Percentiles rank a stretch among this genome's conserved stretches.
Conservation (phyloP, 2,329 filamentous ascomycete genomes). For the Venturia nashicola region DNA sequence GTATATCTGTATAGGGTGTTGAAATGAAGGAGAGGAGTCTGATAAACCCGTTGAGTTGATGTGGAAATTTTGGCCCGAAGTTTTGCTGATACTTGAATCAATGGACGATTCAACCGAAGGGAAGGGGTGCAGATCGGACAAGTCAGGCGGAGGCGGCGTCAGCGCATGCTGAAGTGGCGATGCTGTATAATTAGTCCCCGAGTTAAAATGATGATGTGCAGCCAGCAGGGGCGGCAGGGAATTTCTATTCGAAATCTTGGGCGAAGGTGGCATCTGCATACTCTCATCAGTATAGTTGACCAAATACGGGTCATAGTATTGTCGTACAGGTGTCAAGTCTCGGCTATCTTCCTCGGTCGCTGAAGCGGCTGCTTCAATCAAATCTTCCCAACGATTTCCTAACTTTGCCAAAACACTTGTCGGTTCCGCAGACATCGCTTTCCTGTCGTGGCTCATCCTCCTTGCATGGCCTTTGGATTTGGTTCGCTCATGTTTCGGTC, state of each 20-base stretch:
- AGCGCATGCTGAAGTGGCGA: conserved; percentile 84
- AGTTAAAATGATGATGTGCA: conserved; percentile 36
- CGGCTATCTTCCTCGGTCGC: conserved; percentile 83
- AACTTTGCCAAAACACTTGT: conserved; percentile 56
- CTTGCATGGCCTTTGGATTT: conserved; percentile 65
- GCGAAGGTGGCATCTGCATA: conserved; percentile 20
- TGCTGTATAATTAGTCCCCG: conserved; percentile 54
- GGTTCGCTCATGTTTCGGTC: conserved; percentile 68
- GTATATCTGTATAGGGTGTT: conserved; percentile 63
- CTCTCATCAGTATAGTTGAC: not conserved
- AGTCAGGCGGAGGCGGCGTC: conserved; percentile 49
- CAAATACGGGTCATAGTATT: not conserved
- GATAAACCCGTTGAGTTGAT: conserved; percentile 7
- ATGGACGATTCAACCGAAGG: conserved; percentile 77
- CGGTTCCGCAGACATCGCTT: conserved; percentile 79
- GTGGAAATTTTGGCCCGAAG: conserved; percentile 8
- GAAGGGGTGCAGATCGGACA: conserved; percentile 52
- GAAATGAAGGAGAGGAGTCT: conserved; percentile 8
- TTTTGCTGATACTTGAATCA: conserved; percentile 23
- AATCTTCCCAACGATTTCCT: conserved; percentile 89
- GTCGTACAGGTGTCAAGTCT: conserved; percentile 74
- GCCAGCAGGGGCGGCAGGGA: conserved; percentile 44
- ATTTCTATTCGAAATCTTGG: conserved; percentile 40
- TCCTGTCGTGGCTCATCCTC: conserved; percentile 61
- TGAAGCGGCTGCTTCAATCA: conserved; percentile 88